phyloP scores from a whole-genome alignment of 2,329 filamentous ascomycete genomes.

The Ophiostoma tasmaniense region DNA sequence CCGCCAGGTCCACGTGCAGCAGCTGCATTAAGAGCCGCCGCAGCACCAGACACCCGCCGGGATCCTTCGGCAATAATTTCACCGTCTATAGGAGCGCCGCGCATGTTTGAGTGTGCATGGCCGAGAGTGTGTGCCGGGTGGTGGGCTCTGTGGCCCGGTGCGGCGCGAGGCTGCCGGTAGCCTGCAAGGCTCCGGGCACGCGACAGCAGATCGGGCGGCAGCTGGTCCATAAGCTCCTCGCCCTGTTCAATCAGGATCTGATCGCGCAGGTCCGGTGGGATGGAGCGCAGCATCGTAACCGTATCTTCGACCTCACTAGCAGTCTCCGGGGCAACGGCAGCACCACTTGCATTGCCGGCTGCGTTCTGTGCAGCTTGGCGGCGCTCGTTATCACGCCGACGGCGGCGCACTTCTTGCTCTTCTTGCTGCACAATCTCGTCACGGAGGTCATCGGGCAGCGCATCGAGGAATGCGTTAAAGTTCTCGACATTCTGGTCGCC shows the following conservation, averaged over 20 bases:
- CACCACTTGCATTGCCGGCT: slow-evolving; percentile 12
- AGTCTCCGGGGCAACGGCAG: slow-evolving; percentile 34
- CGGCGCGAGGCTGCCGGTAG: slow-evolving; percentile 22
- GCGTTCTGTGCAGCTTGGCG: slow-evolving; percentile 40
- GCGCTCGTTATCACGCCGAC: slow-evolving; percentile 73
- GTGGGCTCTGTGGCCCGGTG: not conserved
- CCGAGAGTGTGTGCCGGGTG: not conserved
- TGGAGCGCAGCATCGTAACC: slow-evolving; percentile 82
- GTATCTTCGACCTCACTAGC: slow-evolving; percentile 71
- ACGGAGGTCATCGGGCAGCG: slow-evolving; percentile 81
- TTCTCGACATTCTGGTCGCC: slow-evolving; percentile 67
- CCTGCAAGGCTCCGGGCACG: slow-evolving; percentile 67
- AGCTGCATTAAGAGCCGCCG: not conserved
- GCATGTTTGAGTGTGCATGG: not conserved
- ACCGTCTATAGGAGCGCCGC: not conserved
- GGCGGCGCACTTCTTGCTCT: slow-evolving; percentile 75
- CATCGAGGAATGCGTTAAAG: slow-evolving; percentile 88
- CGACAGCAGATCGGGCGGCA: slow-evolving; percentile 77
- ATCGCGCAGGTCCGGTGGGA: slow-evolving; percentile 75
- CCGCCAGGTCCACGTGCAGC: not conserved
- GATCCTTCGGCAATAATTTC: not conserved
- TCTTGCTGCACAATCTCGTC: slow-evolving; percentile 88
- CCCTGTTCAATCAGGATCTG: slow-evolving; percentile 88
- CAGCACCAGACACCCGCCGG: not conserved
- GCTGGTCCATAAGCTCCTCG: slow-evolving; percentile 71